Conservation (phyloP, 2,329 filamentous ascomycete genomes). For the Aspergillus uvarum region DNA sequence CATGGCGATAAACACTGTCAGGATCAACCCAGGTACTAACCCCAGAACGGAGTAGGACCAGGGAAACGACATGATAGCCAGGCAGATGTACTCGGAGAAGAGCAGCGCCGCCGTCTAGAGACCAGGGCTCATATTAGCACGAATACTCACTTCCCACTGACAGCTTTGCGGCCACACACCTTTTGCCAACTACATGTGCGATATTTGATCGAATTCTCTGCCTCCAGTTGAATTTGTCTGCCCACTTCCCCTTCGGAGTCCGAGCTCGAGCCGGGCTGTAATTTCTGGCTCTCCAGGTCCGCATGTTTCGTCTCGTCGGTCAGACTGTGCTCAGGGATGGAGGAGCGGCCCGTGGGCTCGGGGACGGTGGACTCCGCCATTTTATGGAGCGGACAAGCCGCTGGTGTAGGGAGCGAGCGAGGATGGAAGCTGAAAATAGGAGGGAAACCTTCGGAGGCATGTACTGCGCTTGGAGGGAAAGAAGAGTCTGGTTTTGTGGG, state of each 20-base stretch:
- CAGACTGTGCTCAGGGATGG: constrained; percentile 23
- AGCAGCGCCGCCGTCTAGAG: constrained; percentile 76
- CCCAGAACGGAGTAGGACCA: constrained; percentile 89
- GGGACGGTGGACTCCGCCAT: constrained; percentile 37
- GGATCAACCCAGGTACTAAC: constrained; percentile 79
- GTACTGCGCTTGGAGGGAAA: constrained; percentile 22
- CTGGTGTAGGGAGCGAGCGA: constrained; percentile 29
- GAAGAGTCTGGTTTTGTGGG: neutral
- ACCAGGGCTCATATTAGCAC: constrained; percentile 7
- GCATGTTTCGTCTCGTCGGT: constrained; percentile 28
- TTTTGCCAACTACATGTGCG: constrained; percentile 93
- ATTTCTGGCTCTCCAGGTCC: constrained; percentile 31
- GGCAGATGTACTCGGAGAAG: constrained; percentile 93
- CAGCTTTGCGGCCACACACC: constrained; percentile 43
- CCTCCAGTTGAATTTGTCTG: constrained; percentile 74
- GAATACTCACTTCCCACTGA: neutral
- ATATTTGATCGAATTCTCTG: constrained; percentile 80
- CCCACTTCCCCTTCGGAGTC: constrained; percentile 50
- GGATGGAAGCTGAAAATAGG: constrained; percentile 27
- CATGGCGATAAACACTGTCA: constrained; percentile 74
- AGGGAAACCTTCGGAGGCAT: constrained; percentile 35
- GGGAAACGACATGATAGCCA: constrained; percentile 93
- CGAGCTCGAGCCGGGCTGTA: constrained; percentile 26
- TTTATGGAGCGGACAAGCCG: constrained; percentile 39
- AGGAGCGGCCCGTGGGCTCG: constrained; percentile 20